These are phyloP conservation scores for Talaromyces sp. DNA, from an alignment of 2,329 filamentous ascomycete species.

Conservation along the genomic window DNA sequence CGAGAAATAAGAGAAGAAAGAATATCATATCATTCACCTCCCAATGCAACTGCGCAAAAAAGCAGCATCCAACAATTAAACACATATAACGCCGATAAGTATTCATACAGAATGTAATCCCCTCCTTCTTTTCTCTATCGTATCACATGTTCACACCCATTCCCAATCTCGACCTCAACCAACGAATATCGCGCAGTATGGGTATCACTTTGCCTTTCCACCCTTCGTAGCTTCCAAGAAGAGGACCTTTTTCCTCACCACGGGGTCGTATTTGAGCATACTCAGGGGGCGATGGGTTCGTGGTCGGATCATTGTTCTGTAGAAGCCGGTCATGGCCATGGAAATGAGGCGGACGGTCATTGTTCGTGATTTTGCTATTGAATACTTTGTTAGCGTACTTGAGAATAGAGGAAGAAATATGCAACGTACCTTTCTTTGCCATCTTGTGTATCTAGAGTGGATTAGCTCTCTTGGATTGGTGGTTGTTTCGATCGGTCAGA, in stretches of 20 bases:
- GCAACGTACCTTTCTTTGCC: conserved; percentile 17
- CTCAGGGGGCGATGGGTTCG: conserved; percentile 79
- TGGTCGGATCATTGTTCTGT: conserved; percentile 83
- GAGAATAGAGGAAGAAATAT: neutral
- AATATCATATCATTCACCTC: conserved; percentile 6
- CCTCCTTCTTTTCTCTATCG: neutral
- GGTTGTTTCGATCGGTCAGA: neutral
- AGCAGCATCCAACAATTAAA: neutral
- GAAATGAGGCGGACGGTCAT: conserved; percentile 91
- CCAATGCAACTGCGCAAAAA: conserved; percentile 6
- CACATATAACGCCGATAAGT: neutral
- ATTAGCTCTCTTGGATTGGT: neutral
- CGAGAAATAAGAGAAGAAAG: neutral
- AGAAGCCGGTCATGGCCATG: conserved; percentile 99
- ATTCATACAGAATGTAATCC: neutral
- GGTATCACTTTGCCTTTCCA: conserved; percentile 49
- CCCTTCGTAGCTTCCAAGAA: conserved; percentile 92
- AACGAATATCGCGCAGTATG: too few relatives aligned
- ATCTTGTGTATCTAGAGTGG: conserved; percentile 3
- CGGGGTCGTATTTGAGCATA: conserved; percentile 98
- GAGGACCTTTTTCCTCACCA: conserved; percentile 91
- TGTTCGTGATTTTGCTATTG: conserved; percentile 79
- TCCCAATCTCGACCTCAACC: neutral
- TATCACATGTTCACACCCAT: neutral
- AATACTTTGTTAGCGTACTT: neutral